These are phyloP conservation scores for Lachancea thermotolerans DNA, from an alignment of 805 yeast species.

Conservation along the genomic window DNA sequence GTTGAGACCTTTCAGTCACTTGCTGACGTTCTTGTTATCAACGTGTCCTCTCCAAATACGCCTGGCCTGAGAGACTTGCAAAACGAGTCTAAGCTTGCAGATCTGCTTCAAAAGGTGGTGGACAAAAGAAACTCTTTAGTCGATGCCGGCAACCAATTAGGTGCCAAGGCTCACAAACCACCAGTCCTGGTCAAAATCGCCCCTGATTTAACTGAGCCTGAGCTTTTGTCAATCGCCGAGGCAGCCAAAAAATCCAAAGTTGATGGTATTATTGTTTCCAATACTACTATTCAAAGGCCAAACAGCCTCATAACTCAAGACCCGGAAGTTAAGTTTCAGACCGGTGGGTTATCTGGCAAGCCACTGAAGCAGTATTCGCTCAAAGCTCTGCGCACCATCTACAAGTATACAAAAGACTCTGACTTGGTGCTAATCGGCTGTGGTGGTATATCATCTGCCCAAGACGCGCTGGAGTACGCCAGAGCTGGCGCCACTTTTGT, in stretches of 20 bases:
- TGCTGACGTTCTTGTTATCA: constrained; percentile 86
- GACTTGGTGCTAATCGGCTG: constrained; percentile 79
- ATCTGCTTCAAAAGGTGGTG: constrained; percentile 60
- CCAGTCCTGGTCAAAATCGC: constrained; percentile 89
- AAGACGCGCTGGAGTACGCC: constrained; percentile 86
- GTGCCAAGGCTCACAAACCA: constrained; percentile 39
- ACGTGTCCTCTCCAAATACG: constrained; percentile 93
- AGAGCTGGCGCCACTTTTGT: constrained; percentile 90
- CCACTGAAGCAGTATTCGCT: constrained; percentile 80
- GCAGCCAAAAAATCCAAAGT: constrained; percentile 71
- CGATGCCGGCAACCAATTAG: constrained; percentile 32
- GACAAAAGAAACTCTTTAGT: constrained; percentile 55
- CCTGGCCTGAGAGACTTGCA: constrained; percentile 91
- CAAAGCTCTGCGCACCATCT: constrained; percentile 60
- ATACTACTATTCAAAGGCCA: constrained; percentile 88
- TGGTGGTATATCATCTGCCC: constrained; percentile 86
- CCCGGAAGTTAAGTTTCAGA: constrained; percentile 41
- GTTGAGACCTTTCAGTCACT: constrained; percentile 72
- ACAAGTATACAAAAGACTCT: constrained; percentile 70
- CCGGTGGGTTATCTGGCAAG: constrained; percentile 90
- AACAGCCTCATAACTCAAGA: constrained; percentile 44
- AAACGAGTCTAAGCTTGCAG: constrained; percentile 63
- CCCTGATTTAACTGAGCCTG: constrained; percentile 80
- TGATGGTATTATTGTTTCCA: constrained; percentile 89
- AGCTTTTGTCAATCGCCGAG: constrained; percentile 73